phyloP scores from a whole-genome alignment of 2,329 filamentous ascomycete species.

The Exophiala xenobiotica region DNA sequence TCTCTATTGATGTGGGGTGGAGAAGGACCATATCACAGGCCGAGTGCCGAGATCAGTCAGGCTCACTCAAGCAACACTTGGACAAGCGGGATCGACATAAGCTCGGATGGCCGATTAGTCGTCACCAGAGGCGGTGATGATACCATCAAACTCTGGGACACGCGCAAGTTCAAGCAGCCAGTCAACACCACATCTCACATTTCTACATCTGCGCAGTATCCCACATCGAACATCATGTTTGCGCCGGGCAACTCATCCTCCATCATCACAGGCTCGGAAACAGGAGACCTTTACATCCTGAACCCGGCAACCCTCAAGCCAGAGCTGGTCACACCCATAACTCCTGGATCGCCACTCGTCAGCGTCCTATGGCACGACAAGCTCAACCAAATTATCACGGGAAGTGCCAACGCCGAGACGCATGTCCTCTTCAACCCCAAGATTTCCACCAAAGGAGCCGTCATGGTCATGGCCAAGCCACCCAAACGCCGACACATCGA shows the following conservation, averaged over 20 bases:
- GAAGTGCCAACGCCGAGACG: conserved; percentile 85
- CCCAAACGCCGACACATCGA: conserved; percentile 95
- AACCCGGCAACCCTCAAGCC: conserved; percentile 87
- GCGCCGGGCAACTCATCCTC: conserved; percentile 78
- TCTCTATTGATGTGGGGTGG: conserved; percentile 89
- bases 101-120: conserved; percentile 83
- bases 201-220: conserved; percentile 80
- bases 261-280: conserved; percentile 84
- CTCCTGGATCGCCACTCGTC: conserved; percentile 77
- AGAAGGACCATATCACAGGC: conserved; percentile 79
- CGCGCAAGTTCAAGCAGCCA: conserved; percentile 88
- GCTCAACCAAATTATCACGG: conserved; percentile 93
- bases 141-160: conserved; percentile 95
- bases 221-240: conserved; percentile 85
- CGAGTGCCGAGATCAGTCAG: conserved; percentile 76
- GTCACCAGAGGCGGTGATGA: conserved; percentile 90
- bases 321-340: conserved; percentile 85
- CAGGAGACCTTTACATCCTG: conserved; percentile 84
- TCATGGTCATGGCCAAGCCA: conserved; percentile 85
- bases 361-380: conserved; percentile 88
- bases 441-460: conserved; percentile 77
- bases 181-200: conserved; percentile 75
- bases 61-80: conserved; percentile 82
- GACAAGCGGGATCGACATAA: conserved; percentile 90
- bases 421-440: conserved; percentile 87